Conservation (phyloP, 306 rosid species). For the Begonia masoniana region DNA sequence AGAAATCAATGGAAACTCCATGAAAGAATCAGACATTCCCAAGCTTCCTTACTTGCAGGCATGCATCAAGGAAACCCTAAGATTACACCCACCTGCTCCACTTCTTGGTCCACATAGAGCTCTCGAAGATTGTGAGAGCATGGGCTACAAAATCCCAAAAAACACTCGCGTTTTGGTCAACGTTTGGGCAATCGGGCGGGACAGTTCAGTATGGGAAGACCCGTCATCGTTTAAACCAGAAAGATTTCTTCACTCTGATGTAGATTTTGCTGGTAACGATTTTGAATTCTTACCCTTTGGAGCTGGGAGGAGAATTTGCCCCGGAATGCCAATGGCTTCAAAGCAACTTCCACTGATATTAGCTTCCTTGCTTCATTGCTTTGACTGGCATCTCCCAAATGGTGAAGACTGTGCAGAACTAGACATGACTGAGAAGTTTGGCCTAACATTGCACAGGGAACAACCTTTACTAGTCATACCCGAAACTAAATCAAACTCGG, state of each 20-base stretch:
- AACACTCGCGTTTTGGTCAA: conserved; percentile 13
- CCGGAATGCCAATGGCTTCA: not conserved
- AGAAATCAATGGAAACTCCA: not conserved
- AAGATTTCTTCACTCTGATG: conserved; percentile 3
- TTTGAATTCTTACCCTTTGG: conserved; percentile 9
- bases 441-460: not conserved
- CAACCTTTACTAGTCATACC: not conserved
- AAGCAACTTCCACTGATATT: not conserved
- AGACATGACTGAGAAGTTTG: not conserved
- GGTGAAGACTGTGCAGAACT: not conserved
- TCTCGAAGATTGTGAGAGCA: conserved; percentile 5
- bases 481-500: not conserved
- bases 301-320: conserved; percentile 12
- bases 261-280: conserved; percentile 13
- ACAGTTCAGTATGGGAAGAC: conserved; percentile 4
- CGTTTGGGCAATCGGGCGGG: conserved; percentile 26
- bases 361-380: conserved; percentile 15
- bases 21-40: not conserved
- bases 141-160: conserved; percentile 17
- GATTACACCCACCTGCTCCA: conserved; percentile 19
- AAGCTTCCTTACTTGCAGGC: conserved; percentile 23
- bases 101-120: conserved; percentile 14
- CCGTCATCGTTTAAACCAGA: conserved; percentile 6
- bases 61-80: conserved; percentile 19
- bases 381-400: conserved; percentile 15